These are phyloP conservation scores for Hyaloraphidium curvatum DNA, from an alignment of 192 early-diverging fungal species.

Conservation along the genomic window DNA sequence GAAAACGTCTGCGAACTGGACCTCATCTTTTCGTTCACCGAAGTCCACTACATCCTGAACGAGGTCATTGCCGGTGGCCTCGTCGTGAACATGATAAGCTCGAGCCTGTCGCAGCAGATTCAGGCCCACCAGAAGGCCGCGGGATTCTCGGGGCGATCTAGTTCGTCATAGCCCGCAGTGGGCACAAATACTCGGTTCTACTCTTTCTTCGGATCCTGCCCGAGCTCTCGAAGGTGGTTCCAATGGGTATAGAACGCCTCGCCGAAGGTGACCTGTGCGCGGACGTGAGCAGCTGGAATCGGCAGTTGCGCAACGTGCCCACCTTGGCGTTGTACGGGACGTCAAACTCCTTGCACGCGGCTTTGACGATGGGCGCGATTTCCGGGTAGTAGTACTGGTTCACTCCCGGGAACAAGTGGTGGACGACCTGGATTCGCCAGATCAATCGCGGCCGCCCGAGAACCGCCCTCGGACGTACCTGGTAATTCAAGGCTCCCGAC, in stretches of 20 bases:
- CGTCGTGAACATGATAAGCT: conserved; percentile 23
- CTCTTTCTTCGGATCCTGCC: conserved; percentile 9
- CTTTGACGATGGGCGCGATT: conserved; percentile 22
- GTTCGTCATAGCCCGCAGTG: neutral
- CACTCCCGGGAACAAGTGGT: conserved; percentile 28
- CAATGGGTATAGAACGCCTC: conserved; percentile 25
- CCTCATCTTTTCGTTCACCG: conserved; percentile 23
- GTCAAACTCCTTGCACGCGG: conserved; percentile 27
- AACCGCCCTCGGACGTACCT: too few species aligned
- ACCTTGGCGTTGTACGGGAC: conserved; percentile 20
- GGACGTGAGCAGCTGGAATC: neutral
- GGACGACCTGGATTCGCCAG: too few species aligned
- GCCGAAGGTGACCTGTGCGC: conserved; percentile 20
- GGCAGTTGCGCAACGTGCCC: too few species aligned
- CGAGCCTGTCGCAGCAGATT: too few species aligned
- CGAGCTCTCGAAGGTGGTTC: conserved; percentile 20
- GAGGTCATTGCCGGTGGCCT: conserved; percentile 83
- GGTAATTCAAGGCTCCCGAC: conserved; percentile 28
- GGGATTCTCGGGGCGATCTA: neutral
- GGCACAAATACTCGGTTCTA: neutral
- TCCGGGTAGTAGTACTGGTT: conserved; percentile 31
- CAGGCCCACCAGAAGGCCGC: neutral
- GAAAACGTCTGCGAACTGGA: conserved; percentile 96
- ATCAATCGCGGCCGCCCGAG: too few species aligned
- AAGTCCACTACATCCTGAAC: conserved; percentile 58